phyloP scores from a whole-genome alignment of 495 filamentous ascomycete genomes.

The Daldinia bambusicola region DNA sequence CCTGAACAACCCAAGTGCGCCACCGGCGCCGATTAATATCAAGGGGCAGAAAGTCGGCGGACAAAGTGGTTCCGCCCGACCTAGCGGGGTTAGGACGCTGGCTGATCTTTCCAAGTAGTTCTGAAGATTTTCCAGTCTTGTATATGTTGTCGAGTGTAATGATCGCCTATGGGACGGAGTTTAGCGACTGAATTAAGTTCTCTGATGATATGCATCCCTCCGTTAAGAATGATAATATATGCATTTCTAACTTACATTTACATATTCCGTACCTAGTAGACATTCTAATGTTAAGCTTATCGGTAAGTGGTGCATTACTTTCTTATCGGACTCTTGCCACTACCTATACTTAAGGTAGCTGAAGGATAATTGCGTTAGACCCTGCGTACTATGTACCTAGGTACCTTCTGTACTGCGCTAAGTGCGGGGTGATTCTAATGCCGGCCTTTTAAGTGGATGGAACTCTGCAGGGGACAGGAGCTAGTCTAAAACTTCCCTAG shows the following conservation, averaged over 20 bases:
- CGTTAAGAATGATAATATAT: background rate
- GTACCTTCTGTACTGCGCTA: background rate
- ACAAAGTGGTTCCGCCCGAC: conserved; percentile 42
- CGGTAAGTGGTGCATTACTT: background rate
- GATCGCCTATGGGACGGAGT: background rate
- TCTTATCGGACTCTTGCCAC: background rate
- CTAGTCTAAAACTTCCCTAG: conserved; percentile 31
- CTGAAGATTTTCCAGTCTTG: background rate
- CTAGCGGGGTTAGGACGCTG: conserved; percentile 56
- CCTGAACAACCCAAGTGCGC: conserved; percentile 52
- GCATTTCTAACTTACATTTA: background rate
- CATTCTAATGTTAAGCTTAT: too few species aligned
- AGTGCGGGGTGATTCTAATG: conserved; percentile 31
- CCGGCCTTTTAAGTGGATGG: conserved; percentile 29
- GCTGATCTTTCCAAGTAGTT: conserved; percentile 46
- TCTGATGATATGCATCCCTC: background rate
- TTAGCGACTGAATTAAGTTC: background rate
- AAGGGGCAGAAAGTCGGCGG: conserved; percentile 37
- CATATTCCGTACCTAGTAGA: too few species aligned
- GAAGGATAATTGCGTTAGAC: background rate
- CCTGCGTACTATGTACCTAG: background rate
- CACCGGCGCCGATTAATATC: conserved; percentile 26
- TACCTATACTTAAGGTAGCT: too few species aligned
- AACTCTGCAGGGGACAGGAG: conserved; percentile 5
- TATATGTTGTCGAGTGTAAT: background rate